Base-by-base conservation (phyloP, 2,329 filamentous ascomycete species). In the Nothopassalora personata region DNA sequence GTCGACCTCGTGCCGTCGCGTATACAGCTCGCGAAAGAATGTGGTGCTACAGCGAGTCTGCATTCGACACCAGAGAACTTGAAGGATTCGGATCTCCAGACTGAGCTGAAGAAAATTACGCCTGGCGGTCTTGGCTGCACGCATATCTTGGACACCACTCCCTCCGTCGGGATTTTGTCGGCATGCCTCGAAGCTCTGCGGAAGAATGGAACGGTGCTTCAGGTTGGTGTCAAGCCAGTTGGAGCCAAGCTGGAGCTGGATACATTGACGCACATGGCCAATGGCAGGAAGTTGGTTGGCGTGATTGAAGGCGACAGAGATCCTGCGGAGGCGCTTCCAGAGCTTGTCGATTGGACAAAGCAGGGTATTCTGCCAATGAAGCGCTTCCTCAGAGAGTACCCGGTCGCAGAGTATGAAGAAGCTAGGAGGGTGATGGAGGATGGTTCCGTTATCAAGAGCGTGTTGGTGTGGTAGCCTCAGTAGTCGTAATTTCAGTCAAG, bases 121-220 rank as follows among this genome's bases (percentile, higher is more conserved):
- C 74, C 69, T 0, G 63, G 63, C 1, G 66, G 64, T 0, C 52
- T 73, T 0, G 77, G 78, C 0, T 70, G 74, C 1, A 77, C 74
- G 2, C 70, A 78, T 13, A 73, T 73, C 28, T 71, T 82, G 36
- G 80, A 82, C 54, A 80, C 78, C 0, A 81, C 77, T 1, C 79
- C 76, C 0, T 70, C 74, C 2, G 63, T 73, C 54, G 59, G 72
- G 53, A 57, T 80, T 59, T 57, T 81, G 2, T 64, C 72, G 1
- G 74, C 74, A 13, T 74, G 72, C 6, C 56, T 80, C 0, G 71
- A 74, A 0, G 72, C 73, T 7, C 70, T 79, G n/a, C 69, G 74
- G 30, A 73, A 74, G 23, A 76, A 75, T 62, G 80, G 78, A 1
- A 76, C 75, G 57, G 70, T 80, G 13, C 71, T 81, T 2, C 75